These are phyloP conservation scores for Neurospora sp. DNA, from an alignment of 495 filamentous ascomycete species.

Conservation along the genomic window DNA sequence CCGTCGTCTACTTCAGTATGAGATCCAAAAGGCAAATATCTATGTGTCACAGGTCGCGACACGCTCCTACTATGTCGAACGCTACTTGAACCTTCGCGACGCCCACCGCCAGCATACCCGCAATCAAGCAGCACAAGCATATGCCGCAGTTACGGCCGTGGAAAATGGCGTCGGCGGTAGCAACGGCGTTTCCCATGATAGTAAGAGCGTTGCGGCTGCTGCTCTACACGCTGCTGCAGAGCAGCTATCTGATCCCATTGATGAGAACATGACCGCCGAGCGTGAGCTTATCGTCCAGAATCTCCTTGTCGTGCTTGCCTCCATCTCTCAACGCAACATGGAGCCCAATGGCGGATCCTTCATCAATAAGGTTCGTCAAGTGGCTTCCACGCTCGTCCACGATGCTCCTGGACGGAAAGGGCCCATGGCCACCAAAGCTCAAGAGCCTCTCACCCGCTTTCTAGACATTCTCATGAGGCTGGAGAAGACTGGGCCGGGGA, in stretches of 20 bases:
- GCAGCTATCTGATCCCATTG: slow-evolving; percentile 26
- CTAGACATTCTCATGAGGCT: slow-evolving; percentile 61
- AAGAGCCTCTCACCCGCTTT: slow-evolving; percentile 57
- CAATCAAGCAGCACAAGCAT: slow-evolving; percentile 9
- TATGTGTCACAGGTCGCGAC: slow-evolving; percentile 65
- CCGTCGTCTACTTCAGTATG: slow-evolving; percentile 55
- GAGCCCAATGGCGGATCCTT: slow-evolving; percentile 72
- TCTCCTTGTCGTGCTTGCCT: slow-evolving; percentile 56
- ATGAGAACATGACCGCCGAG: slow-evolving; percentile 52
- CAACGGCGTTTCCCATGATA: slow-evolving; percentile 5
- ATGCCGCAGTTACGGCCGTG: slow-evolving; percentile 5
- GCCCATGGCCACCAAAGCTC: slow-evolving; percentile 43
- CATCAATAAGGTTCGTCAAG: slow-evolving; percentile 60
- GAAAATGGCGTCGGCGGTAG: slow-evolving; percentile 13
- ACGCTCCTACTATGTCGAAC: slow-evolving; percentile 71
- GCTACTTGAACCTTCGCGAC: slow-evolving; percentile 60
- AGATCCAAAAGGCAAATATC: slow-evolving; percentile 81
- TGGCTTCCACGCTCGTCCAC: slow-evolving; percentile 65
- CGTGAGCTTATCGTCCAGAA: slow-evolving; percentile 66
- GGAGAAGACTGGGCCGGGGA: slow-evolving; percentile 40
- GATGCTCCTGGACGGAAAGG: slow-evolving; percentile 48
- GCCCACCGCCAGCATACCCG: slow-evolving; percentile 31
- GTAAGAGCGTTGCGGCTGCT: slow-evolving; percentile 16
- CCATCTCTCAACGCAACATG: slow-evolving; percentile 68
- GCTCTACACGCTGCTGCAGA: slow-evolving; percentile 14